These are phyloP conservation scores for Penicillium taxi DNA, from an alignment of 495 filamentous ascomycete species.

Conservation along the genomic window DNA sequence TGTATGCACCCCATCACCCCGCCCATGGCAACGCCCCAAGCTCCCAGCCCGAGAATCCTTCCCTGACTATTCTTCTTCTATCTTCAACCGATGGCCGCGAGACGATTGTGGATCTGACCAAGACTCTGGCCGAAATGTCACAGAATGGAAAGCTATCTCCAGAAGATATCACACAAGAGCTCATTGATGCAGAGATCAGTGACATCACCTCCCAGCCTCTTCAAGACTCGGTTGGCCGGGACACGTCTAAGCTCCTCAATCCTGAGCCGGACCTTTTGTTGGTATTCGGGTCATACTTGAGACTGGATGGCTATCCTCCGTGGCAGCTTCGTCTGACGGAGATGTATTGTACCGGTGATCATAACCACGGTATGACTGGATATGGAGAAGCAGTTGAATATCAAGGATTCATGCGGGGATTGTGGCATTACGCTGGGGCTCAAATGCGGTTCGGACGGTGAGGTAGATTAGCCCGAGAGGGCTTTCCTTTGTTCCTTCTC, in stretches of 20 bases:
- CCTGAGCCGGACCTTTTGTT: conserved; percentile 83
- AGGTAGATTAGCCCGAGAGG: background rate
- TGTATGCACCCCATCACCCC: conserved; percentile 66
- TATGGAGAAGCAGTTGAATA: conserved; percentile 66
- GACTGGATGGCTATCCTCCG: conserved; percentile 85
- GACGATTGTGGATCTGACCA: conserved; percentile 90
- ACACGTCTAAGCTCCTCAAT: conserved; percentile 15
- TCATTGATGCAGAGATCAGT: conserved; percentile 84
- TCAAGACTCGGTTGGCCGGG: conserved; percentile 5
- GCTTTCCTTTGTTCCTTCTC: background rate
- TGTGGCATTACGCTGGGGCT: conserved; percentile 78
- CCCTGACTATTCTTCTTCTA: conserved; percentile 76
- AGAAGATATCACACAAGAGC: conserved; percentile 69
- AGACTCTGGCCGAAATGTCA: conserved; percentile 88
- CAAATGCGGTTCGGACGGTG: conserved; percentile 86
- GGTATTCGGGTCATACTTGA: conserved; percentile 71
- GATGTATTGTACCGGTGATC: conserved; percentile 61
- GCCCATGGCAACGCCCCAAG: conserved; percentile 18
- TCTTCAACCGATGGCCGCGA: conserved; percentile 83
- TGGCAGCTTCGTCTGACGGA: conserved; percentile 94
- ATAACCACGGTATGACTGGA: conserved; percentile 27
- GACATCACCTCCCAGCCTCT: conserved; percentile 44
- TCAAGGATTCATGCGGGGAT: conserved; percentile 77
- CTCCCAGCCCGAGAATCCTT: conserved; percentile 24
- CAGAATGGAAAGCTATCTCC: conserved; percentile 75